Evolutionary conservation across 768 basidiomycete genomes (phyloP), one percentile per base, ranked within the genome.

Genomic region (Pleurotus tuoliensis): DNA sequence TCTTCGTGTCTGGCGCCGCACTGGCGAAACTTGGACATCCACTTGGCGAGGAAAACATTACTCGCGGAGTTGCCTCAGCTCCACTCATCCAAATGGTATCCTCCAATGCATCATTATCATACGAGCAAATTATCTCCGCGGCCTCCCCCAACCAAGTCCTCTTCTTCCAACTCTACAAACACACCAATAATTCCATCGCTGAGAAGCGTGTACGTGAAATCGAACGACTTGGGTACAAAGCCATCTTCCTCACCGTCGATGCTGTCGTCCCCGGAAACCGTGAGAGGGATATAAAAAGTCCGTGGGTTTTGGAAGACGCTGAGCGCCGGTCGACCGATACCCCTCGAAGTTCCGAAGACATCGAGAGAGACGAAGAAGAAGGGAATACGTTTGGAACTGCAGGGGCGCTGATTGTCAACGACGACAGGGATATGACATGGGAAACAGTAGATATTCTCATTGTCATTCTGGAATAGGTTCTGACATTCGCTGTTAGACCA

Each of bases 211-310:
- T 97, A 13, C 77, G 79, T 46, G 84, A 90, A 49, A 81, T 92
- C 18, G 87, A 88, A 57, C 66, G 69, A 27, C 70, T 90, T 3
- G 92, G 92, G 0, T 95, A 89, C 70, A 92, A 87, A 47, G 93
- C 90, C 0, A 90, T 98, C 57, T 92, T 92, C 68, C 76, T 98
- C 55, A 97, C 94, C 2, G 94, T 96, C 2, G 94, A 98, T 70
- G 90, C 92, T 0, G 76, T 91, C n/a, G 83, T 88, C 40, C 76
- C 87, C 2, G 88, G 90, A 7, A 94, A 93, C 62, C 80, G 93
- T 46, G 91, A 93, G 69, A 73, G 78, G 55, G 91, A 93, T 63
- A 82, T 83, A 41, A 79, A 82, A 55, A 81, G 56, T 22, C 81
- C 83, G 9, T 87, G 77, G 78, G 58, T 69, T 20, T 57, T 73